These are phyloP conservation scores for Cryptococcus deneoformans DNA, from an alignment of 1,284 basidiomycete genomes.

Conservation along the genomic window DNA sequence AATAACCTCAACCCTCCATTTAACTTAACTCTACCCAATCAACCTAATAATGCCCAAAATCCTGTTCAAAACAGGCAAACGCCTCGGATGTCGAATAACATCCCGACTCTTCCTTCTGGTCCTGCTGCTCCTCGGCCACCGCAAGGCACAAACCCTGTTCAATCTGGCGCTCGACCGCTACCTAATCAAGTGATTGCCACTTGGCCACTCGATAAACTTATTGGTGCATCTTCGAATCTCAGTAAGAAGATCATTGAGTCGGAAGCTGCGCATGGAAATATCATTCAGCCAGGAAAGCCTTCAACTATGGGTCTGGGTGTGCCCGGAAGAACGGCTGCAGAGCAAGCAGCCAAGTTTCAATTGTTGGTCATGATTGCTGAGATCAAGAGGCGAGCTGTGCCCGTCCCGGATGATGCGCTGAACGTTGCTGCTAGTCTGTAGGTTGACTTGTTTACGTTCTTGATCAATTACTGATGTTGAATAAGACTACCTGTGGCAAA, in stretches of 20 bases:
- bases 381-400: conserved; percentile 10
- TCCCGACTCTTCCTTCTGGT: too few species aligned
- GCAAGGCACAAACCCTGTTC: too few species aligned
- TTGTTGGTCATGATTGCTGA: conserved; percentile 13
- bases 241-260: conserved; percentile 5
- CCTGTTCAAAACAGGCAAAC: too few species aligned
- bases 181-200: conserved; percentile 9
- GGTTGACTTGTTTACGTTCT: background rate
- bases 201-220: conserved; percentile 9
- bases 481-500: conserved; percentile 8
- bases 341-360: conserved; percentile 14
- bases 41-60: background rate
- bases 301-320: background rate
- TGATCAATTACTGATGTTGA: too few species aligned
- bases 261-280: too few species aligned
- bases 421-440: conserved; percentile 12
- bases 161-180: background rate
- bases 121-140: too few species aligned
- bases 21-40: background rate
- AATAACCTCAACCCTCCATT: too few species aligned
- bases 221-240: conserved; percentile 2
- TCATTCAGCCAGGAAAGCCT: too few species aligned
- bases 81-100: too few species aligned
- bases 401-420: conserved; percentile 13
- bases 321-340: background rate